Evolutionary conservation across 2,329 filamentous ascomycete genomes (phyloP), one percentile per base, ranked within the genome.

Genomic region (Ambrosiella beaveri): DNA sequence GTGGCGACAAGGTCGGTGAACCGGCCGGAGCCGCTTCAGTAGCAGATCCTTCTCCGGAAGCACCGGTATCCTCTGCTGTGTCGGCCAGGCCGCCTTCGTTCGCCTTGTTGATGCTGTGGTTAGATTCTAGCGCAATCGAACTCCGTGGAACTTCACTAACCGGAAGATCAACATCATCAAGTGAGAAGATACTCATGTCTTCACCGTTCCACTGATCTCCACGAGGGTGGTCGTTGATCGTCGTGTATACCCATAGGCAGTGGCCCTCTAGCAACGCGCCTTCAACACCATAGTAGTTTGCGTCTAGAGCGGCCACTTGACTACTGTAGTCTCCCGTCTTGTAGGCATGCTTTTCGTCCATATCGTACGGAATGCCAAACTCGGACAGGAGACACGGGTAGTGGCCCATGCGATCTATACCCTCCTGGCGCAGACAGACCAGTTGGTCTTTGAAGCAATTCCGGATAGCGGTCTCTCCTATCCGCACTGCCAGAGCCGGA

Each of bases 171-270:
- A 81, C 83, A 68, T 98, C 94, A 66, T 98, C 90, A 4, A 80
- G 64, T 0, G 88, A 96, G 67, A 82, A 85, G 57, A 98, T 93
- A 4, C 90, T 96, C 39, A 98, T 71, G 68, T 98, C 93, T 69
- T 98, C 93, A 52, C 93, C 93, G 64, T 98, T 98, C 93, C 93
- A 98, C 63, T 88, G 82, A 65, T 98, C 93, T 57, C 93, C 93
- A 71, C 87, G 84, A 66, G 84, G 75, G 67, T 98, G 93, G 62
- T 85, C 84, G 67, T 97, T 98, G 77, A 78, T 78, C 17, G 80
- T 78, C 62, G 81, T 82, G 69, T 98, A 98, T 1, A 88, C 74
- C 93, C 93, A 98, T 51, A 96, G 69, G 0, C 89, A 87, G 66
- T 91, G 93, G 0, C 91, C 93, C 63, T 90, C 90, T 59, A 88